phyloP scores from a whole-genome alignment of 2,329 filamentous ascomycete species.

The Fusarium sp. region DNA sequence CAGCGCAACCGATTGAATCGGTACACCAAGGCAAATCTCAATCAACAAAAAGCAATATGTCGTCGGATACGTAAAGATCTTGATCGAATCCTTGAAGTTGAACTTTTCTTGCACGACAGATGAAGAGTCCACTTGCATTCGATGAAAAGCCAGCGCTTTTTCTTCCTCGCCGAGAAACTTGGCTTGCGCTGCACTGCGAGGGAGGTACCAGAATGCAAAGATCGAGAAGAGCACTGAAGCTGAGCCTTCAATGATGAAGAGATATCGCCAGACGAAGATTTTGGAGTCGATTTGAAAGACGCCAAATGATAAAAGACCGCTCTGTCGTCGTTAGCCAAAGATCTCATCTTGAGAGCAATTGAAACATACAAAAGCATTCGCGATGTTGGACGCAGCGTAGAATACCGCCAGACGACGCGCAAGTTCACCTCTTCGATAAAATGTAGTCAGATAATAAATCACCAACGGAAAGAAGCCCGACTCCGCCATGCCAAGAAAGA shows the following conservation, averaged over 20 bases:
- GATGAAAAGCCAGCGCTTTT: constrained; percentile 4
- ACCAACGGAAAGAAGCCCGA: constrained; percentile 13
- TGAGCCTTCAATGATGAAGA: constrained; percentile 15
- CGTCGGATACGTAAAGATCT: constrained; percentile 14
- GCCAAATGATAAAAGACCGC: constrained; percentile 1
- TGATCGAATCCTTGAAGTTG: constrained; percentile 11
- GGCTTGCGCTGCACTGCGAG: neutral
- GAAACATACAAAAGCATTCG: constrained; percentile 4
- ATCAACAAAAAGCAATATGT: constrained; percentile 18
- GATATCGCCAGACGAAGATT: constrained; percentile 7
- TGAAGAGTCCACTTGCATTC: constrained; percentile 13
- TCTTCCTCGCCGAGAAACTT: constrained; percentile 16
- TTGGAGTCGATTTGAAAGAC: constrained; percentile 12
- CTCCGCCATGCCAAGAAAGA: constrained; percentile 10
- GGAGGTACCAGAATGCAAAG: constrained; percentile 21
- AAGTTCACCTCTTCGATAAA: constrained; percentile 8
- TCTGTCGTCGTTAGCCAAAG: accelerated
- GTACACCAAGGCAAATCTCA: constrained; percentile 16
- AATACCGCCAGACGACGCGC: constrained; percentile 11
- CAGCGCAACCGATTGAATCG: constrained; percentile 4
- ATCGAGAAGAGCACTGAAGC: constrained; percentile 1
- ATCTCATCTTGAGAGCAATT: accelerated
- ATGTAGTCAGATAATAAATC: constrained; percentile 14
- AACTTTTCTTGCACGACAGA: constrained; percentile 19
- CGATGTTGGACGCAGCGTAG: constrained; percentile 10